phyloP scores from a whole-genome alignment of 2,329 filamentous ascomycete genomes.

The Cladosporium cucumerinum region DNA sequence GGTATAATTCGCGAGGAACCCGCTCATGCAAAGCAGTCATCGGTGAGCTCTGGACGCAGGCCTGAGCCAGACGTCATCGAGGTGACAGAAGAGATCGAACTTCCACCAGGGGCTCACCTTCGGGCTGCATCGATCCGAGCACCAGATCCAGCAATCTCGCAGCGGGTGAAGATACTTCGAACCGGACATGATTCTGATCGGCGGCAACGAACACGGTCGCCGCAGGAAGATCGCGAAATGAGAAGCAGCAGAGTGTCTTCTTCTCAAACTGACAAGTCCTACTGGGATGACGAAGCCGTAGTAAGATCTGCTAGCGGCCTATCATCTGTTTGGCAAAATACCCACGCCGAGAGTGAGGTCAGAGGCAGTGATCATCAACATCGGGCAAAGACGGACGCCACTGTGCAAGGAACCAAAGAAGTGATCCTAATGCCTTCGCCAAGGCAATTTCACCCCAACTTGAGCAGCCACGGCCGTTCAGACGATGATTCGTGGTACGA shows the following conservation, averaged over 20 bases:
- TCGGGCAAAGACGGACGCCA: not conserved
- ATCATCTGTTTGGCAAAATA: not conserved
- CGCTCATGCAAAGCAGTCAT: not conserved
- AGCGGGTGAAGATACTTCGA: not conserved
- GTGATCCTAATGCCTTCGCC: slow-evolving; percentile 4
- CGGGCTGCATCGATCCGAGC: not conserved
- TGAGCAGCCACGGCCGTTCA: slow-evolving; percentile 4
- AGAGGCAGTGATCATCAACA: not conserved
- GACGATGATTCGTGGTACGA: slow-evolving; percentile 12
- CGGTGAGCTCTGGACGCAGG: not conserved
- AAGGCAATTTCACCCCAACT: not conserved
- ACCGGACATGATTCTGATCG: not conserved
- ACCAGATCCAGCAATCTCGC: not conserved
- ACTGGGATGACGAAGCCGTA: slow-evolving; percentile 1
- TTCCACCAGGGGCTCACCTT: not conserved
- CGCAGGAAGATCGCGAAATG: not conserved
- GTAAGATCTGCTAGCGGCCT: slow-evolving; percentile 5
- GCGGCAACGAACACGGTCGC: not conserved
- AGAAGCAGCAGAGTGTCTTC: not conserved
- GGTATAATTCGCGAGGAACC: not conserved
- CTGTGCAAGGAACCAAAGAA: not conserved
- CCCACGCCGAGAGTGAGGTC: not conserved
- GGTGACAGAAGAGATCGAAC: slow-evolving; percentile 17
- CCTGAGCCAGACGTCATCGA: slow-evolving; percentile 12
- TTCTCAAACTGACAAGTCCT: not conserved